These are phyloP conservation scores for Wallacemonas sp. DNA, from an alignment of 208 protist species.

Conservation along the genomic window DNA sequence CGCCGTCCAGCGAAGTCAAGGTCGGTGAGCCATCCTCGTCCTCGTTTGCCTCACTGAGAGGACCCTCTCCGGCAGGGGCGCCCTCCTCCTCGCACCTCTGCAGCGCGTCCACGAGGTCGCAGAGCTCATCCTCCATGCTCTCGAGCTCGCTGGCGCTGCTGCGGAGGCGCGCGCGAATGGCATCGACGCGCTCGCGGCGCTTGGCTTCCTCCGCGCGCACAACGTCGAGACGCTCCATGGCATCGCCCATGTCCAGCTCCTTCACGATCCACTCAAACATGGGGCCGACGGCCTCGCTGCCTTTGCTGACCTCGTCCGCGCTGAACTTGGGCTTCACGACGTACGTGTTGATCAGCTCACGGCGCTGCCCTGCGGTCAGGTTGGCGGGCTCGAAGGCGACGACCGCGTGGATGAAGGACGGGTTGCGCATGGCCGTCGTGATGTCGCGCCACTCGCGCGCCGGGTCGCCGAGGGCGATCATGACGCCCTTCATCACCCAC, in stretches of 20 bases:
- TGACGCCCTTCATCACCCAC: conserved; percentile 64
- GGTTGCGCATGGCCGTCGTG: conserved; percentile 33
- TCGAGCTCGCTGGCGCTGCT: conserved; percentile 24
- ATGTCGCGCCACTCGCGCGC: conserved; percentile 44
- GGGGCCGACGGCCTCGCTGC: conserved; percentile 51
- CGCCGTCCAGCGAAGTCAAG: not conserved
- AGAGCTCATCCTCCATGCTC: conserved; percentile 43
- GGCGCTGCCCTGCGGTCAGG: conserved; percentile 23
- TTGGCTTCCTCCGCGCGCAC: conserved; percentile 16
- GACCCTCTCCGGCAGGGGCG: not conserved
- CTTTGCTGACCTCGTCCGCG: conserved; percentile 52
- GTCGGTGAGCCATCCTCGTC: conserved; percentile 3
- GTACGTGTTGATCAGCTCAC: conserved; percentile 35
- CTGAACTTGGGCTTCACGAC: conserved; percentile 45
- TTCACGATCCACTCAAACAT: conserved; percentile 64
- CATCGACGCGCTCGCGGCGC: conserved; percentile 21
- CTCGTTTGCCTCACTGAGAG: not conserved
- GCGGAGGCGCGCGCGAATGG: conserved; percentile 5
- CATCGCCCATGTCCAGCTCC: conserved; percentile 42
- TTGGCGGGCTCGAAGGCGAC: conserved; percentile 38
- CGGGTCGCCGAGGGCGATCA: conserved; percentile 53
- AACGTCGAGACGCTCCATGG: conserved; percentile 16
- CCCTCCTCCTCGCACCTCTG: conserved; percentile 15
- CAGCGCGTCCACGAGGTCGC: conserved; percentile 23
- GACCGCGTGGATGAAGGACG: conserved; percentile 47